A percentile compares a stretch with the other conserved stretches of the same genome.
Conservation (phyloP, 2,329 filamentous ascomycete genomes). For the Aureobasidium mangrovei region DNA sequence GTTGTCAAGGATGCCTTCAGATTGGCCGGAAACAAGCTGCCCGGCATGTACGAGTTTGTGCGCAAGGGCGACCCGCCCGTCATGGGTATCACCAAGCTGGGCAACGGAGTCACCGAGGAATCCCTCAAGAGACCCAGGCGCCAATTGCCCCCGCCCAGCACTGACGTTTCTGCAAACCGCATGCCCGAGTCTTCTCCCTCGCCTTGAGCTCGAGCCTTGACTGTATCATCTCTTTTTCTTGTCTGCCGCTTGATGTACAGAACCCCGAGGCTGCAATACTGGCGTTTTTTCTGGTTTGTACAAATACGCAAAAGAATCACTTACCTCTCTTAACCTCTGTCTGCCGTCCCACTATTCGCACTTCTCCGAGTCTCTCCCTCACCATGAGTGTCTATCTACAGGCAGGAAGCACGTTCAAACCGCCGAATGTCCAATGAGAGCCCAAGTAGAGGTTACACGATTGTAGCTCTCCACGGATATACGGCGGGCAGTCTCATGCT, state of each 20-base stretch:
- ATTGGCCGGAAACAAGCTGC: conserved; percentile 88
- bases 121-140: conserved; percentile 73
- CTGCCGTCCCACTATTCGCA: background rate
- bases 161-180: conserved; percentile 9
- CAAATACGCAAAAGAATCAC: background rate
- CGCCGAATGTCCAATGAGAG: no score
- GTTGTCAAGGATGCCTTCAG: conserved; percentile 89
- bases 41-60: conserved; percentile 91
- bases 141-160: conserved; percentile 41
- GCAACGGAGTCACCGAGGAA: conserved; percentile 70
- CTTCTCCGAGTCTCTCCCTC: background rate
- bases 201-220: background rate
- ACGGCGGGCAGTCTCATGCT: no score
- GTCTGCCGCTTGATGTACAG: background rate
- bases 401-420: no score
- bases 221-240: background rate
- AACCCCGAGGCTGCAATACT: background rate
- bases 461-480: no score
- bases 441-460: no score
- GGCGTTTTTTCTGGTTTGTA: background rate
- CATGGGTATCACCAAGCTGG: conserved; percentile 86
- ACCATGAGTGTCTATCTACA: background rate
- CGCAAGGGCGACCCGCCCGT: conserved; percentile 83
- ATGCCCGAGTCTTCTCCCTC: conserved; percentile 10
- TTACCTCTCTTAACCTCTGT: background rate